Evolutionary conservation across 2,329 filamentous ascomycete species (phyloP), one percentile per base, ranked within the genome.

Genomic region (Ophiocordyceps camponoti-leonardi): DNA sequence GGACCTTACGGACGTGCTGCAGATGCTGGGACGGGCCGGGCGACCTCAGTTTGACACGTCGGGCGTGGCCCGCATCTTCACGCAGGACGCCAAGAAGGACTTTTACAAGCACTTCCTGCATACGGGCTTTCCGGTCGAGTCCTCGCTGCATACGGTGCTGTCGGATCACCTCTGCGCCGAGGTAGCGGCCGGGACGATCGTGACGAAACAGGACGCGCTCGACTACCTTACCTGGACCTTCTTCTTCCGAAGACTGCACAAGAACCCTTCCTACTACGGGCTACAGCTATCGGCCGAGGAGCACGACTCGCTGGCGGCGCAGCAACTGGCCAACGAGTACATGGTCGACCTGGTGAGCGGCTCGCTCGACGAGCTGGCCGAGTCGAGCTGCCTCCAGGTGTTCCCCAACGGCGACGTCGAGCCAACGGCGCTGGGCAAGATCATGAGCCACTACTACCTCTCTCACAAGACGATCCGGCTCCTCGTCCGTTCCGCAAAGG

Each of bases 101-200:
- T 98, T 98, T 63, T 98, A 98, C 67, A 98, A 98, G 68, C 92
- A 98, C 65, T 98, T 98, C 67, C 66, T 98, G 46, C 92, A 98
- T 58, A 96, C 90, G 0, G 93, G 92, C 1, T 98, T 98, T 61
- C 93, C 92, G 0, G 92, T 98, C 12, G 92, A 98, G 61, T 95
- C 88, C 0, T 93, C 88, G 0, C 71, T 98, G 37, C 92, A 98
- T 63, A 94, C 93, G 19, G 92, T 96, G 1, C 70, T 98, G 8
- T 90, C 96, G 64, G 94, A 98, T 67, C 93, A 98, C 72, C 72
- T 98, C 60, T 83, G 87, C 50, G 92, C 92, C 48, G 92, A 98
- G 65, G 80, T 96, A 6, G 94, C 88, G 1, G 86, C 92, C 1
- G 88, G 86, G 53, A 98, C 92, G 0, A 85, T 98, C 44, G 70